Base-by-base conservation (phyloP, 1,284 basidiomycete species). In the Fomes fomentarius region DNA sequence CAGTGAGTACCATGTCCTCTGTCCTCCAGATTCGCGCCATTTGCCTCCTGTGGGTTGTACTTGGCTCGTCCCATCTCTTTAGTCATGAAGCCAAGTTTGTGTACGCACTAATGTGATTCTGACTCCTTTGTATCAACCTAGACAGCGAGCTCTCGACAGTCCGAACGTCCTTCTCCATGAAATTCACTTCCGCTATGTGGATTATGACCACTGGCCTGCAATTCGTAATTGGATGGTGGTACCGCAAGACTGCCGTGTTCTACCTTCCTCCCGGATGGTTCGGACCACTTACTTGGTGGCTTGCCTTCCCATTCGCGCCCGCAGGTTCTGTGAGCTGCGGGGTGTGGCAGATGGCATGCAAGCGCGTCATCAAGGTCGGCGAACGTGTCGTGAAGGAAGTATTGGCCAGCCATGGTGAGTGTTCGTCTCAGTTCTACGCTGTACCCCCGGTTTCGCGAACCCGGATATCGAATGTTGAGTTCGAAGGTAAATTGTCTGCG, bases 261-360 rank as follows among this genome's bases (percentile, higher is more conserved):
- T 98, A 86, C 74, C 81, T 97, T 2, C 95, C 95, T 1, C 76
- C 81, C 30, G 87, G 88, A 19, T 98, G 94, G 95, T 84, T 96
- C 53, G 89, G 90, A 4, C 89, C 91, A 3, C 71, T 93, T 28
- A 83, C 79, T 2, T 96, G 93, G 93, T 85, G 89, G 73, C 73
- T 97, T 52, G 80, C 87, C 7, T 77, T 94, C 56, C 93, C 93
- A 46, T 93, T 91, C 62, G 93, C 92, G 28, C 92, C 92, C 0
- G 77, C 66, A 90, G 94, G 94, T 17, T 89, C 93, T 14, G 87
- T 97, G 57, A 93, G 91, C 61, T 91, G 93, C 39, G 91, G 89
- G 1, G 83, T 93, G 31, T 97, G 94, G 94, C 89, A 93, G 63
- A 91, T 95, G 81, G 89, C 92, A 6, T 94, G 93, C 73, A 84